Evolutionary conservation across 2,329 filamentous ascomycete genomes (phyloP), one percentile per base, ranked within the genome.

Genomic region (Boeremia exigua): DNA sequence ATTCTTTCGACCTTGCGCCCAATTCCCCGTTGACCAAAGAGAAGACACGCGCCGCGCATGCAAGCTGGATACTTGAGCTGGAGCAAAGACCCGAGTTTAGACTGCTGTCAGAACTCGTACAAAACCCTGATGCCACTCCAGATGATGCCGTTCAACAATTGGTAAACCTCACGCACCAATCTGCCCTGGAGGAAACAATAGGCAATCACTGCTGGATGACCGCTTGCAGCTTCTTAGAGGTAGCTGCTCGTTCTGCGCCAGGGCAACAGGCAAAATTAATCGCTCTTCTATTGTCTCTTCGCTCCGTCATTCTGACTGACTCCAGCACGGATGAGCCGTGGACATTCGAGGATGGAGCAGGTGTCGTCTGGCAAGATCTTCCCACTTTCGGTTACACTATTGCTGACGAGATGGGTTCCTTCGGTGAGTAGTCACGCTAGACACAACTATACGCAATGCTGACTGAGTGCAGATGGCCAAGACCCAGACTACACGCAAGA

Each of bases 381-480:
- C 59, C 56, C 14, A 56, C 46, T 14, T 59, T 61, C 48, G 59
- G 49, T 12, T 56, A 59, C 19, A 59, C 55, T 4, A 42, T 61
- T 25, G 52, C 52, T 3, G 55, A 56, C 28, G 48, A 58, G n/a
- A 36, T 58, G 39, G 48, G 56, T 15, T 54, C 51, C 4, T 56
- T 52, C 23, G 43, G 54, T 56, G 8, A 23, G 36, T 47, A 12
- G 2, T 15, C 1, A 6, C 3, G 8, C 10, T 54, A 14, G 4
- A 4, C 12, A 6, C 6, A 14, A 0, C 3, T 14, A 11, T 12
- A 15, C 1, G 17, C 15, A 40, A 14, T 44, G 28, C 46, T 50
- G 38, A 48, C 12, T 1, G 19, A 1, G 19, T 32, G n/a, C 9
- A 56, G 54, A 44, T 36, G 54, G 54, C 12, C 43, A 47, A 17